Conservation (phyloP, 1,284 basidiomycete genomes). For the Rhodotorula glutinis region DNA sequence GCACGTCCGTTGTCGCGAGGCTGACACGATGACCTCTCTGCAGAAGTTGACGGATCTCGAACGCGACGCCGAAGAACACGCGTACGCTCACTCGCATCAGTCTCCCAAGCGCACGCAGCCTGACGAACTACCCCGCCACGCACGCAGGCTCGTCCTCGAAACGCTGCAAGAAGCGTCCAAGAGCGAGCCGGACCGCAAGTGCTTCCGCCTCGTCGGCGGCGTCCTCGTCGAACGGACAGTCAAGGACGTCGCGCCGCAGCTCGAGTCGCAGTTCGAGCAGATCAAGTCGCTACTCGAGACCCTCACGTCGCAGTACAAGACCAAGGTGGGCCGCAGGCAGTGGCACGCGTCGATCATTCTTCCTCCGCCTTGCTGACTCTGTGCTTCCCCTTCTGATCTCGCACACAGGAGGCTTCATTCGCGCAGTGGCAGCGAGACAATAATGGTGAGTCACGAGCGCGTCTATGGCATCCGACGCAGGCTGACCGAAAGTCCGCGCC, state of each 20-base stretch:
- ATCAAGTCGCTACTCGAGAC: slow-evolving; percentile 73
- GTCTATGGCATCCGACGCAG: too few species aligned
- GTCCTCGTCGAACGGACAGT: slow-evolving; percentile 95
- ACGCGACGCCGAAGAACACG: slow-evolving; percentile 84
- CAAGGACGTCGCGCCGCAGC: slow-evolving; percentile 84
- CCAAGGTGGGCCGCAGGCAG: slow-evolving; percentile 54
- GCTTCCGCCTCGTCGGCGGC: slow-evolving; percentile 94
- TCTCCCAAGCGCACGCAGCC: too few species aligned
- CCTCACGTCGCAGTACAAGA: slow-evolving; percentile 78
- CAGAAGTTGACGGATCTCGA: slow-evolving; percentile 88
- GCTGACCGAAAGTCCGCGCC: not conserved
- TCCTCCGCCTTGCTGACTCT: too few species aligned
- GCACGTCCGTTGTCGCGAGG: too few species aligned
- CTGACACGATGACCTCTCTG: not conserved
- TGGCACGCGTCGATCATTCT: not conserved
- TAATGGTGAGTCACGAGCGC: slow-evolving; percentile 17
- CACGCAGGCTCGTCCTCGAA: slow-evolving; percentile 73
- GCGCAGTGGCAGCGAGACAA: slow-evolving; percentile 36
- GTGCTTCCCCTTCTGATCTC: not conserved
- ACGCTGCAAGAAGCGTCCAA: slow-evolving; percentile 75
- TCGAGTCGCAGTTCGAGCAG: slow-evolving; percentile 81
- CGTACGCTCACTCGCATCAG: slow-evolving; percentile 44
- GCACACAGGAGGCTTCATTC: slow-evolving; percentile 27
- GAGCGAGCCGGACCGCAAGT: slow-evolving; percentile 82
- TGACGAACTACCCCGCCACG: too few species aligned